phyloP scores from a whole-genome alignment of 352 stramenopile genomes.

The Pythium dissimile region DNA sequence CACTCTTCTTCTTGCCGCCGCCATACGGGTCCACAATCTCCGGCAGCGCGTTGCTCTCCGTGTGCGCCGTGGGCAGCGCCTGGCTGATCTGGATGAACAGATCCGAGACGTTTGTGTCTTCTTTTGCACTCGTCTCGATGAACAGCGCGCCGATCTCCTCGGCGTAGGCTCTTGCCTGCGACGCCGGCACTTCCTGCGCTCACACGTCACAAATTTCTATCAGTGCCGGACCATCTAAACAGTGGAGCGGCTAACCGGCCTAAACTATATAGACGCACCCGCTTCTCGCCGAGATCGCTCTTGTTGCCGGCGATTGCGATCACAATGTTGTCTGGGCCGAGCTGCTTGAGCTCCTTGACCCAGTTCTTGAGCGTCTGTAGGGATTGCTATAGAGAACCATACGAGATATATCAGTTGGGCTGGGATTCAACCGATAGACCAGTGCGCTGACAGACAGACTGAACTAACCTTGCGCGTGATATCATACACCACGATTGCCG shows the following conservation, averaged over 20 bases:
- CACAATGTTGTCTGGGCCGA: slow-evolving; percentile 92
- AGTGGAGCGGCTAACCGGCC: too few relatives aligned
- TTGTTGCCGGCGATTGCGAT: slow-evolving; percentile 96
- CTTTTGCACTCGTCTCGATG: slow-evolving; percentile 93
- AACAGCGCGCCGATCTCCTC: slow-evolving; percentile 92
- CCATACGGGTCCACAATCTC: slow-evolving; percentile 87
- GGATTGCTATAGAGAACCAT: slow-evolving; percentile 67
- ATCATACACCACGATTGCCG: slow-evolving; percentile 98
- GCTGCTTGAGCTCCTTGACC: slow-evolving; percentile 92
- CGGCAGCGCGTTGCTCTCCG: slow-evolving; percentile 77
- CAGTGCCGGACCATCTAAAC: too few relatives aligned
- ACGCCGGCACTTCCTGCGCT: slow-evolving; percentile 78
- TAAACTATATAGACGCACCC: slow-evolving; percentile 48
- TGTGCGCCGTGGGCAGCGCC: slow-evolving; percentile 62
- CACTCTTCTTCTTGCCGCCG: slow-evolving; percentile 78
- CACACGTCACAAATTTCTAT: too few relatives aligned
- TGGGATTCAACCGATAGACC: background rate
- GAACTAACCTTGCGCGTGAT: slow-evolving; percentile 90
- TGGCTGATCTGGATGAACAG: slow-evolving; percentile 92
- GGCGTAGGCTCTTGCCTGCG: slow-evolving; percentile 86
- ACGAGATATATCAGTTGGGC: too few relatives aligned
- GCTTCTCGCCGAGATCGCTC: slow-evolving; percentile 88
- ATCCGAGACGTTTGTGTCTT: slow-evolving; percentile 91
- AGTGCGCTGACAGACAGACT: background rate
- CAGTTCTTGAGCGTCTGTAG: slow-evolving; percentile 94